phyloP scores from a whole-genome alignment of 2,329 filamentous ascomycete genomes.

The Alternaria consortialis region DNA sequence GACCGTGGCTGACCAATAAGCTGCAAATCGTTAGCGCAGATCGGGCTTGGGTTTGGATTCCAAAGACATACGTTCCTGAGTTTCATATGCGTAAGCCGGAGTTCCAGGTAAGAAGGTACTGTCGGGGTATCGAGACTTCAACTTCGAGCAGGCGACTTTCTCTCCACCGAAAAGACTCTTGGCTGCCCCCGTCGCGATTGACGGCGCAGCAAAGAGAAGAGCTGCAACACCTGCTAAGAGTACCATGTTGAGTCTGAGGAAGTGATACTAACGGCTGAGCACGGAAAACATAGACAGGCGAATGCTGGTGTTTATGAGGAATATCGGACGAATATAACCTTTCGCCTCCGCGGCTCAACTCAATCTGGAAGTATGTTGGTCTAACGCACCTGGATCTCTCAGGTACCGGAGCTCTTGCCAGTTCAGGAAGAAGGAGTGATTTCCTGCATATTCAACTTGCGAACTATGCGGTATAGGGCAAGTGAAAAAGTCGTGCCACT shows the following conservation, averaged over 20 bases:
- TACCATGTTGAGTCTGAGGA: background rate
- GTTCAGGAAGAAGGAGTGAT: background rate
- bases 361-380: background rate
- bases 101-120: background rate
- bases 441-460: background rate
- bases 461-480: background rate
- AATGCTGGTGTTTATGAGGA: background rate
- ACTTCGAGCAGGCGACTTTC: background rate
- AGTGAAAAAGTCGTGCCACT: background rate
- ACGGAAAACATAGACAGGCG: background rate
- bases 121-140: background rate
- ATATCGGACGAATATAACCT: background rate
- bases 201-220: background rate
- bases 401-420: background rate
- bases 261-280: background rate
- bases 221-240: background rate
- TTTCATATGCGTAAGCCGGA: background rate
- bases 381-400: background rate
- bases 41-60: background rate
- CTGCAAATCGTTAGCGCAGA: background rate
- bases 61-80: background rate
- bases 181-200: background rate
- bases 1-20: slow-evolving; percentile 21
- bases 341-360: background rate
- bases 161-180: background rate